Evolutionary conservation across 2,329 filamentous ascomycete species (phyloP).

Genomic region (Chalara sp.): DNA sequence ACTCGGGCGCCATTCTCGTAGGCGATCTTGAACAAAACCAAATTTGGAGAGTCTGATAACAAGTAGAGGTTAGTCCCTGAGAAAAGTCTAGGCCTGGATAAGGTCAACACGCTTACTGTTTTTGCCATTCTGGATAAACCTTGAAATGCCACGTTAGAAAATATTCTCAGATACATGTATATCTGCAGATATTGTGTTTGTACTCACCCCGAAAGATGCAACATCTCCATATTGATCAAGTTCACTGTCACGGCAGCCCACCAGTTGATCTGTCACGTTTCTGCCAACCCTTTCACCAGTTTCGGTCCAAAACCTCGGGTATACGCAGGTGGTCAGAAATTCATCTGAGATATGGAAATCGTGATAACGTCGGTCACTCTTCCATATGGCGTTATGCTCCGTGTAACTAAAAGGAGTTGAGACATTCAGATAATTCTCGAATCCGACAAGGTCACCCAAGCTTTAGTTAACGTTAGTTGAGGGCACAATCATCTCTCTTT

Average conservation of each 20-base stretch:
- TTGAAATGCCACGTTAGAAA: too few species aligned
- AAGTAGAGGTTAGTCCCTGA: too few species aligned
- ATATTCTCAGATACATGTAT: too few species aligned
- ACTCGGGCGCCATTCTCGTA: slow-evolving; percentile 55
- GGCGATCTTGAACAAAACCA: slow-evolving; percentile 59
- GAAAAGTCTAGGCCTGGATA: too few species aligned
- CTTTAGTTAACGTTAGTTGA: slow-evolving; percentile 31
- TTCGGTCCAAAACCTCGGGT: slow-evolving; percentile 56
- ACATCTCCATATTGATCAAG: slow-evolving; percentile 50
- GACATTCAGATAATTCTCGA: slow-evolving; percentile 51
- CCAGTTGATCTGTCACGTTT: slow-evolving; percentile 38
- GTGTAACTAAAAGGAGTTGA: slow-evolving; percentile 44
- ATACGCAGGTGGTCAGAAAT: slow-evolving; percentile 47
- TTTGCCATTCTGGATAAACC: slow-evolving; percentile 51
- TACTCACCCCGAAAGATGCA: slow-evolving; percentile 50
- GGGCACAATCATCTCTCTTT: slow-evolving; percentile 40
- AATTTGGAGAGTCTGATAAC: slow-evolving; percentile 47
- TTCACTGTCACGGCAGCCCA: slow-evolving; percentile 54
- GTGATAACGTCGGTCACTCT: slow-evolving; percentile 44
- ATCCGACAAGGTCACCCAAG: slow-evolving; percentile 57
- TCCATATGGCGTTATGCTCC: slow-evolving; percentile 54
- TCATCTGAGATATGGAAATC: slow-evolving; percentile 52
- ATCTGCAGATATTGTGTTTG: too few species aligned
- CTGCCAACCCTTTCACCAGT: slow-evolving; percentile 35
- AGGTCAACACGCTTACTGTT: slow-evolving; percentile 31